A percentile compares a stretch with the other conserved stretches of the same genome.
These are phyloP conservation scores for Bryoerythrophyllum caledonicum DNA, from an alignment of 225 moss, liverwort and hornwort genomes.

Conservation along the genomic window DNA sequence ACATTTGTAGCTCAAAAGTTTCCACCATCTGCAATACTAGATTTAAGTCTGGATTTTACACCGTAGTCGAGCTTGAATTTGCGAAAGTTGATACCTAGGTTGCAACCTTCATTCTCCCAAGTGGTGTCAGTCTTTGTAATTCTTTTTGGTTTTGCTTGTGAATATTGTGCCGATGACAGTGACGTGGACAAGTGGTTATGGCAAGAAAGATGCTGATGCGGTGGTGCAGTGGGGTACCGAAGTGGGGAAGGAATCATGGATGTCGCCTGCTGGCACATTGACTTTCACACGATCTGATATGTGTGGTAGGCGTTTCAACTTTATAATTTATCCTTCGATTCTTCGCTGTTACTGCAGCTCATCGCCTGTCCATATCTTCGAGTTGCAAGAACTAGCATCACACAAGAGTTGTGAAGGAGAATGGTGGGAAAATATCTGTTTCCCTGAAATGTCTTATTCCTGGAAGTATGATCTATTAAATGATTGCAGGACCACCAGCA, in stretches of 20 bases:
- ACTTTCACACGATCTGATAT: slow-evolving; percentile 74
- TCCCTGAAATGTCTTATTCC: not conserved
- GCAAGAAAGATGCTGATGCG: slow-evolving; percentile 65
- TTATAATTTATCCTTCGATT: slow-evolving; percentile 8
- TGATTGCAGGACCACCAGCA: slow-evolving; percentile 70
- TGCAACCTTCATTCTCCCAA: not conserved
- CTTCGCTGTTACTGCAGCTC: not conserved
- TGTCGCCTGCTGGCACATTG: slow-evolving; percentile 67
- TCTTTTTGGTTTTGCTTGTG: slow-evolving; percentile 11
- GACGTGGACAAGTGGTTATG: slow-evolving; percentile 91
- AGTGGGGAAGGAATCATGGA: slow-evolving; percentile 38
- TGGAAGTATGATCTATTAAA: too few relatives aligned
- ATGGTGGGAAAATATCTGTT: not conserved
- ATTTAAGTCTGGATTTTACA: slow-evolving; percentile 10
- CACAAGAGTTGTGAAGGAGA: not conserved
- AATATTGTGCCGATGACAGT: slow-evolving; percentile 68
- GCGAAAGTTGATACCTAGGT: not conserved
- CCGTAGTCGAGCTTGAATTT: not conserved
- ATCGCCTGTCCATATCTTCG: not conserved
- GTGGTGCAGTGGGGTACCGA: slow-evolving; percentile 75
- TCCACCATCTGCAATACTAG: not conserved
- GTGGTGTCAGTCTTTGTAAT: not conserved
- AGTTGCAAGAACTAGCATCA: not conserved
- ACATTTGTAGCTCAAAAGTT: not conserved
- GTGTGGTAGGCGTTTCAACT: slow-evolving; percentile 59